Evolutionary conservation across 768 basidiomycete species (phyloP), one percentile per base, ranked within the genome.

Genomic region (Infundibulicybe gibba): DNA sequence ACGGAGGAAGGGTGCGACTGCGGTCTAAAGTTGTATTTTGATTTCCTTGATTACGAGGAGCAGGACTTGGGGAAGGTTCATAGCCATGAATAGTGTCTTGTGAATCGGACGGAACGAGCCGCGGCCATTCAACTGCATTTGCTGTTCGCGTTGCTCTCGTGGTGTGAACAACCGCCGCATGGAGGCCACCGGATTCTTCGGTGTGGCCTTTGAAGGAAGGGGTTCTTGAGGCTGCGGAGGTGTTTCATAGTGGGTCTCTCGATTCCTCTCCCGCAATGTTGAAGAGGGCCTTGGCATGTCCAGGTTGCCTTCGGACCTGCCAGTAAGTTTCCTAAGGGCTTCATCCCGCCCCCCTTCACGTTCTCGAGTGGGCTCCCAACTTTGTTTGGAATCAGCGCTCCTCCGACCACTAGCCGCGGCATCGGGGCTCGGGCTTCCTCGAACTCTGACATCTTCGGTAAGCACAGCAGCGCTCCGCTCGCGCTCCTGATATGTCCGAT

Each of bases 111-210:
- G 69, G 59, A n/a, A 62, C 53, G 48, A 74, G 57, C 5, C 56
- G 30, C 44, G 40, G 17, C 34, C 21, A 41, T 47, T 49, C 2
- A 48, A 53, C 30, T 61, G 54, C 42, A 59, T 38, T 46, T 68
- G 61, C 38, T 73, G 68, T 53, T 78, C 76, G 17, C 77, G 67
- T 33, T 77, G 75, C 35, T 84, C 81, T 34, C 81, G 69, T 2
- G 82, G 79, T 1, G 77, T 69, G 51, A 82, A 78, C 35, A 85
- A 58, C 35, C 81, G 71, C 37, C 85, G 74, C 8, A 71, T 70
- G 0, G 73, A 62, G 5, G 44, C 41, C 16, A 40, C 35, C 37
- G 41, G 15, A 20, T 25, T 40, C 21, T 44, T 47, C n/a, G 17
- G 35, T 6, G 17, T 38, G 12, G 39, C 19, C 14, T 32, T 35